Conservation (phyloP, 2,329 filamentous ascomycete genomes). For the Ceratocystis colombiana region DNA sequence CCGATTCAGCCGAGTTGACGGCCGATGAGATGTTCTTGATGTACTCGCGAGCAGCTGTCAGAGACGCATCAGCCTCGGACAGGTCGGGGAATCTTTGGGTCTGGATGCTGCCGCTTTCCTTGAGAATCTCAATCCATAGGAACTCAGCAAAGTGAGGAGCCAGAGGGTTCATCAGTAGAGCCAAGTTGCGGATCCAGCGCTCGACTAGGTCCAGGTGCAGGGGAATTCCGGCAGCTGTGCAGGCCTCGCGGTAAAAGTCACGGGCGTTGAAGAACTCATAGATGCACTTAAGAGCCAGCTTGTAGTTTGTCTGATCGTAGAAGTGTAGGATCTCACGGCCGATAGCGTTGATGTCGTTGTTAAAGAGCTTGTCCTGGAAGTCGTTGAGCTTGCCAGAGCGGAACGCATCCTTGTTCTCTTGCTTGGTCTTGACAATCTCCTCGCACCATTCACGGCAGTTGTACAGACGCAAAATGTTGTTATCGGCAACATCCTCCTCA, state of each 20-base stretch:
- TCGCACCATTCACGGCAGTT: constrained; percentile 70
- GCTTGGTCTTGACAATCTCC: constrained; percentile 62
- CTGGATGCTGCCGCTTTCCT: constrained; percentile 67
- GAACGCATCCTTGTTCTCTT: constrained; percentile 41
- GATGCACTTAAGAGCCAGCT: constrained; percentile 52
- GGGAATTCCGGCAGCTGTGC: constrained; percentile 62
- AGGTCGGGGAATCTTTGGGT: constrained; percentile 65
- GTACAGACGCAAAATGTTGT: constrained; percentile 75
- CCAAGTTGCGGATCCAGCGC: constrained; percentile 78
- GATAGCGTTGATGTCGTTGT: constrained; percentile 82
- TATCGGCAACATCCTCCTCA: constrained; percentile 88
- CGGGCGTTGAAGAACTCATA: constrained; percentile 86
- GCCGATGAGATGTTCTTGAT: constrained; percentile 64
- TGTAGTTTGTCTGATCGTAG: constrained; percentile 69
- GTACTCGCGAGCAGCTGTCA: constrained; percentile 74
- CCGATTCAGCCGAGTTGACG: constrained; percentile 76
- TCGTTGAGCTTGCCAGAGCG: constrained; percentile 64
- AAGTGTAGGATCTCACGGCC: constrained; percentile 69
- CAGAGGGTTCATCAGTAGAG: constrained; percentile 69
- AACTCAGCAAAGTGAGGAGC: constrained; percentile 92
- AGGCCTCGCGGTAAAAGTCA: constrained; percentile 82
- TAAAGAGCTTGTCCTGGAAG: constrained; percentile 81
- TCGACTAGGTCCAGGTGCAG: constrained; percentile 76
- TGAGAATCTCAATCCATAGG: constrained; percentile 84
- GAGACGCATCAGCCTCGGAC: constrained; percentile 51